Conservation (phyloP, 176 grass and related monocot genomes). For the Luzula sylvatica region DNA sequence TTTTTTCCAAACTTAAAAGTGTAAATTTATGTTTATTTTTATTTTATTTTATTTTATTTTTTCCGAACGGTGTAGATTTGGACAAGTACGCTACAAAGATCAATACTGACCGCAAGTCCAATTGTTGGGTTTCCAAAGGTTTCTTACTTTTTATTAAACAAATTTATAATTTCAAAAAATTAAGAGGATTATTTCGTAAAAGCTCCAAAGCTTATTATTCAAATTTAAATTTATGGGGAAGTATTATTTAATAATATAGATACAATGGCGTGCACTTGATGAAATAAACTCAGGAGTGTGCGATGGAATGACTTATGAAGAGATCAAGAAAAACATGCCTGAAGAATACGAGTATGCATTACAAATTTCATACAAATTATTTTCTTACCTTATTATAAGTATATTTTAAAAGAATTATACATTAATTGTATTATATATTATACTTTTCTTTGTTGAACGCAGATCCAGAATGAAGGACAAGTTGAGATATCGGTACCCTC, state of each 20-base stretch:
- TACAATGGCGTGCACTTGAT: constrained; percentile 99
- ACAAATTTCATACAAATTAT: background rate
- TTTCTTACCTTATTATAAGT: background rate
- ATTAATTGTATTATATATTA: background rate
- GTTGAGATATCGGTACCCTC: constrained; percentile 88
- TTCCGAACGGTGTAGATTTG: constrained; percentile 53
- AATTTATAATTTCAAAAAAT: constrained; percentile 16
- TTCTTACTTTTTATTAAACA: constrained; percentile 4
- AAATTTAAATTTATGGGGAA: constrained; percentile 11
- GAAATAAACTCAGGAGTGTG: constrained; percentile 88
- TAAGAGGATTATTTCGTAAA: background rate
- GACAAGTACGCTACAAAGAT: constrained; percentile 98
- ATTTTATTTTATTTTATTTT: constrained; percentile 6
- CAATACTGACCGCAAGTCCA: constrained; percentile 74
- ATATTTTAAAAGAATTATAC: background rate
- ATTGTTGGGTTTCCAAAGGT: constrained; percentile 99
- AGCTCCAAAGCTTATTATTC: background rate
- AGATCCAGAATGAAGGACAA: constrained; percentile 85
- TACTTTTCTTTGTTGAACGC: constrained; percentile 6
- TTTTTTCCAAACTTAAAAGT: constrained; percentile 2
- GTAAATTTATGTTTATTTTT: background rate
- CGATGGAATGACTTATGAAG: constrained; percentile 99
- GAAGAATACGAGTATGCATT: constrained; percentile 85
- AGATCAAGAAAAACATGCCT: constrained; percentile 90
- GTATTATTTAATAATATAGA: constrained; percentile 37